Base-by-base conservation (phyloP, 2,329 filamentous ascomycete species). In the Fonsecaea nubica region DNA sequence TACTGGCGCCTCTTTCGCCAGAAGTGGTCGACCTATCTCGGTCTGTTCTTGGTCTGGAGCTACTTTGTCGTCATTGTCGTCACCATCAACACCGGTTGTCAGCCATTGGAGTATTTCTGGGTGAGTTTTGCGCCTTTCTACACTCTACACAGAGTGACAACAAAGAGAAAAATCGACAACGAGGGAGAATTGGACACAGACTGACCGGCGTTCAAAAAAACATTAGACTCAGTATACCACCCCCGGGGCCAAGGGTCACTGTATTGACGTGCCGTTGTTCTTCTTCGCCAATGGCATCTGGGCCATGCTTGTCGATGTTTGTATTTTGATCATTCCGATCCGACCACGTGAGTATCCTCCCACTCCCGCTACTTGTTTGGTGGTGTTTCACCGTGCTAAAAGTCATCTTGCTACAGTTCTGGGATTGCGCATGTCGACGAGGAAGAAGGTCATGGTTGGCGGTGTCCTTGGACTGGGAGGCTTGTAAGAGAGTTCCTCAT, bases 211-310 rank as follows among this genome's bases (percentile, higher is more conserved):
- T 48, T 58, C n/a, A 18, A 45, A 58, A 58, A 58, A 32, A 5
- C 55, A 58, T 21, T 13, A 58, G 56, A 58, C 56, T 58, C 56
- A 35, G 56, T 58, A 58, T 45, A 58, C 56, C 36, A 58, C 56
- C 56, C 56, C 56, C 25, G 56, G 56, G 56, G 56, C 56, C 18
- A 48, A 48, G 38, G 56, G 56, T 48, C 56, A 58, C 36, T 58
- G 56, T 45, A 58, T 58, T 45, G 36, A 58, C 36, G 56, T 58
- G 56, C 36, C 56, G 56, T 58, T 58, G 32, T 58, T 58, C 56
- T 58, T 58, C 56, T 58, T 58, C 56, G 56, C 56, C 38, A 58
- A 58, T 38, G 56, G 56, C 56, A 58, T 58, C 56, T 58, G 56
- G 56, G 56, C 56, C 56, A 58, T 58, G 56, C 56, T 58, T 35